Percentiles rank a stretch among this genome's conserved stretches.
Conservation (phyloP, 1,139 yeast species). For the Scheffersomyces cryptocercus region DNA sequence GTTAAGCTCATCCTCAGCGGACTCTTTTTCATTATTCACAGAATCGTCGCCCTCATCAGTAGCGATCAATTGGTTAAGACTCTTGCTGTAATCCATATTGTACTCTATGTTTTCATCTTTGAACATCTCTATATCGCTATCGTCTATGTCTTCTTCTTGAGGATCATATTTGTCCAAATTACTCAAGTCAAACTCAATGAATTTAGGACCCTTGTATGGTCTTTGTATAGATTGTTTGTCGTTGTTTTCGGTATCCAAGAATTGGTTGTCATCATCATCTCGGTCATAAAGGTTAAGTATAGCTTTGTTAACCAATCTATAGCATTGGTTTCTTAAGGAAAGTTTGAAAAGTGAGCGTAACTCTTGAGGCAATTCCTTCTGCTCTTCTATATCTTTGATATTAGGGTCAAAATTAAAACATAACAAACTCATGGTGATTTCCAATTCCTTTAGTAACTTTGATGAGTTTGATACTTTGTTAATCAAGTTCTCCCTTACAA, state of each 20-base stretch:
- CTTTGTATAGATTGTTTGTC: slow-evolving; percentile 1
- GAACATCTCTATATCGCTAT: slow-evolving; percentile 10
- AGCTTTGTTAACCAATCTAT: slow-evolving; percentile 57
- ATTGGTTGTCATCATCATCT: slow-evolving; percentile 13
- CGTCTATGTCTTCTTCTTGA: slow-evolving; percentile 7
- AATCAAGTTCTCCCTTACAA: slow-evolving; percentile 62
- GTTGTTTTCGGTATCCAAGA: slow-evolving; percentile 7
- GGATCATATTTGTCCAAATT: slow-evolving; percentile 7
- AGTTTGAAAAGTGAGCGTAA: slow-evolving; percentile 53
- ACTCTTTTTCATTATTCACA: slow-evolving; percentile 16
- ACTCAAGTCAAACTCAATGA: slow-evolving; percentile 17
- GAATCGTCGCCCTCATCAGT: slow-evolving; percentile 10
- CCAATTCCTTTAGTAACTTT: slow-evolving; percentile 60
- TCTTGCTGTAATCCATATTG: slow-evolving; percentile 8
- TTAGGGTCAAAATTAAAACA: slow-evolving; percentile 53
- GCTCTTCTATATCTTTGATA: slow-evolving; percentile 31
- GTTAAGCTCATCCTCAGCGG: slow-evolving; percentile 25
- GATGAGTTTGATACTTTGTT: slow-evolving; percentile 55
- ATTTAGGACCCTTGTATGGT: slow-evolving; percentile 18
- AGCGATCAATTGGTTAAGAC: slow-evolving; percentile 6
- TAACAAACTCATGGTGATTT: slow-evolving; percentile 68
- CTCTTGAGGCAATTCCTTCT: slow-evolving; percentile 52
- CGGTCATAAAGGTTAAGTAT: slow-evolving; percentile 31
- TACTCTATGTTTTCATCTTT: slow-evolving; percentile 9
- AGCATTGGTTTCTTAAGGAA: slow-evolving; percentile 57